Evolutionary conservation across 73 alveolate genomes (phyloP), one percentile per base, ranked within the genome.

Genomic region (Paramecium sexaurelia): DNA sequence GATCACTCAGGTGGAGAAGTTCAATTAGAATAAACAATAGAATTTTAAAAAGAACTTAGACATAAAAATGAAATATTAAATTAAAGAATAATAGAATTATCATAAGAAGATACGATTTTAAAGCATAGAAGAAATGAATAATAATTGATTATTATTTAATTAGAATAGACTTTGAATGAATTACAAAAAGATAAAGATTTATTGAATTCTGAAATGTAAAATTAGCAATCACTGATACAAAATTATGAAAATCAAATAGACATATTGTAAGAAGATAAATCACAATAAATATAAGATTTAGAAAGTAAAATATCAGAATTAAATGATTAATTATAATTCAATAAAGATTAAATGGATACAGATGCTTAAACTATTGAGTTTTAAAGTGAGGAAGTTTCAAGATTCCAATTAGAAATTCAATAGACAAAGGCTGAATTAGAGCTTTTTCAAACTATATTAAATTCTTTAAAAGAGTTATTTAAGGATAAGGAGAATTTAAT

Each of bases 51-150:
- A 33, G 90, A 78, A 40, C 4, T 78, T 19, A 13, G 51, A 19
- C 55, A 41, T 24, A 78, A 78, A 43, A 78, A 29, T 24, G 90
- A 78, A 13, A 40, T 26, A 43, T 43, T 41, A 19, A 45, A 39
- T 43, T 6, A 39, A 20, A 78, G 90, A 43, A 78, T 78, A 22
- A 4, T 22, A 35, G 90, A 78, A 45, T 43, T 78, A 11, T 39
- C 45, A 19, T 9, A 41, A 41, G 90, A 78, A n/a, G 90, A 40
- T 13, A 41, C 68, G 10, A 20, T 26, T 7, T 43, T 41, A 24
- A 78, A 78, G 15, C 75, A 40, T 39, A 78, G 55, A 43, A 78
- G 55, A 45, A 78, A 78, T 78, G 90, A 78, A 78, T 17, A 35
- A 35, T 35, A 37, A 61, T 29, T 61, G n/a, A 61, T 61, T 13